phyloP scores from a whole-genome alignment of 148 eudicot species.

The Chenopodium formosanum region DNA sequence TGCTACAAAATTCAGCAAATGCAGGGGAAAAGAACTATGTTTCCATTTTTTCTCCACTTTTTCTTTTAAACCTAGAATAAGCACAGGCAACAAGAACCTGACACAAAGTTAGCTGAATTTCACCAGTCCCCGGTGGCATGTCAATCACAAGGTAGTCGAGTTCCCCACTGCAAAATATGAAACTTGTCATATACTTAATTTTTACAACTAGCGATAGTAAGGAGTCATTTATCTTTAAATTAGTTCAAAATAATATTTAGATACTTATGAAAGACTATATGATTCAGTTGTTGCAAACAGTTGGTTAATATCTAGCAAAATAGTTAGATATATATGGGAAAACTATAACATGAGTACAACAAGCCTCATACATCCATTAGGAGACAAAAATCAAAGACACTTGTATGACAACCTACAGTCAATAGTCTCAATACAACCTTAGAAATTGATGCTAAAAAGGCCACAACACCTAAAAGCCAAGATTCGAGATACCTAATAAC shows the following conservation, averaged over 20 bases:
- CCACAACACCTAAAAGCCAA: too few species aligned
- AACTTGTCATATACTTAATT: not conserved
- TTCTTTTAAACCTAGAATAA: not conserved
- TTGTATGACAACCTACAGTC: too few species aligned
- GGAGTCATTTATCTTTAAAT: not conserved
- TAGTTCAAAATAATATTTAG: not conserved
- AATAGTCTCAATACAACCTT: too few species aligned
- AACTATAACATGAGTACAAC: too few species aligned
- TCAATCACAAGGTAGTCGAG: slow-evolving; percentile 95
- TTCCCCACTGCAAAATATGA: slow-evolving; percentile 72
- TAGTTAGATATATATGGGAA: too few species aligned
- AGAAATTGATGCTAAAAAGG: too few species aligned
- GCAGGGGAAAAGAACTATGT: not conserved
- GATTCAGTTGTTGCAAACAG: slow-evolving; percentile 27
- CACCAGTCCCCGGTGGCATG: slow-evolving; percentile 99
- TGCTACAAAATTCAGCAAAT: slow-evolving; percentile 5
- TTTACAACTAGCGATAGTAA: not conserved
- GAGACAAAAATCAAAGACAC: too few species aligned
- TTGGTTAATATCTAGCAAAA: slow-evolving; percentile 67
- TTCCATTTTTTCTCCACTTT: not conserved
- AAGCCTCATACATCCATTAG: too few species aligned
- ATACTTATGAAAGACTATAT: slow-evolving; percentile 55
- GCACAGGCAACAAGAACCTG: slow-evolving; percentile 56
- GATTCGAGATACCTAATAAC: not conserved
- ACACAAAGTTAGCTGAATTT: slow-evolving; percentile 94